phyloP scores from a whole-genome alignment of 2,329 filamentous ascomycete genomes.

The Colletotrichum sojae region DNA sequence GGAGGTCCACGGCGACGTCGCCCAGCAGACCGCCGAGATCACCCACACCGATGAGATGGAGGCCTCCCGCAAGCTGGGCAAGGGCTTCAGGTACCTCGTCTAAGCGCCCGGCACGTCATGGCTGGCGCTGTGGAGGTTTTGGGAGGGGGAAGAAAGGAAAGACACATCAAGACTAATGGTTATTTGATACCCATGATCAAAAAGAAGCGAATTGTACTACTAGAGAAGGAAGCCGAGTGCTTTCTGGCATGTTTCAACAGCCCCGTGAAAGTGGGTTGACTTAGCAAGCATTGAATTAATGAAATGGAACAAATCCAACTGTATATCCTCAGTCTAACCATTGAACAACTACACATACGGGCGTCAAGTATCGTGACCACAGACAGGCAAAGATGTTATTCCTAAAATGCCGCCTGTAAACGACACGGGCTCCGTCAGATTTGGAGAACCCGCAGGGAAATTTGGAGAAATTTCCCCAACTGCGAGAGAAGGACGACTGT shows the following conservation, averaged over 20 bases:
- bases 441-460: slow-evolving; percentile 2
- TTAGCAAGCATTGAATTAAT: not conserved
- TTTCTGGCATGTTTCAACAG: not conserved
- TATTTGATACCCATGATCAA: slow-evolving; percentile 34
- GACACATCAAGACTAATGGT: not conserved
- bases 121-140: not conserved
- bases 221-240: not conserved
- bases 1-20: slow-evolving; percentile 54
- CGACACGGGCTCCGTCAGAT: not conserved
- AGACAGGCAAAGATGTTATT: not conserved
- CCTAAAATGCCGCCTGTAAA: not conserved
- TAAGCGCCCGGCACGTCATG: slow-evolving; percentile 43
- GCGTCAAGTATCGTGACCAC: too few relatives aligned
- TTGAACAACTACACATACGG: not conserved
- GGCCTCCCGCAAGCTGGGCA: slow-evolving; percentile 60
- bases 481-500: not conserved
- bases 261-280: not conserved
- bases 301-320: not conserved
- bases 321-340: not conserved
- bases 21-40: slow-evolving; percentile 55
- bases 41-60: slow-evolving; percentile 58
- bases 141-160: not conserved
- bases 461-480: slow-evolving; percentile 22
- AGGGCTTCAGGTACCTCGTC: slow-evolving; percentile 63
- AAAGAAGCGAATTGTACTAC: slow-evolving; percentile 4